Evolutionary conservation across 129 eudicot species (phyloP), one percentile per base, ranked within the genome.

Genomic region (Dittrichia graveolens): DNA sequence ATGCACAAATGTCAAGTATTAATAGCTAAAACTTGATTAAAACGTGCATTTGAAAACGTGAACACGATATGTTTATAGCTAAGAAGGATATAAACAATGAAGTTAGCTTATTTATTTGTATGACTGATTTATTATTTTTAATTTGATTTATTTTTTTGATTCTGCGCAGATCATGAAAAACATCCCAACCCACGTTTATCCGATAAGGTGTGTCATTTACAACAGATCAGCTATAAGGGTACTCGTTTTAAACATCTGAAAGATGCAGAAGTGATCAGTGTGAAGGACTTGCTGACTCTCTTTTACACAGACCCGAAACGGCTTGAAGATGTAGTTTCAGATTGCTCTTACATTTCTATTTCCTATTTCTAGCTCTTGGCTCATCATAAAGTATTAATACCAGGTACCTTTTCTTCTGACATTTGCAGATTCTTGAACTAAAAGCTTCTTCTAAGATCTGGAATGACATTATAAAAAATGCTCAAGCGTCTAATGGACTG

Each of bases 151-250:
- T 12, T 44, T 37, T 58, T 70, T 43, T 50, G 3, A 0, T 54
- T 38, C 63, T 15, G 34, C 60, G 59, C 76, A 91, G 95, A 83
- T 83, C 79, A 78, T 76, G 81, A 76, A 80, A 91, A 91, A 76
- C 84, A 80, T 79, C 49, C 66, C 38, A 68, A 85, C 46, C 97
- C 95, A 44, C 62, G 69, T 63, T 66, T 85, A 12, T 60, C 57
- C 9, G 97, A 84, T 78, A 85, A 91, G 73, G 95, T 88, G 49
- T 80, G 81, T 82, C 76, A 78, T 65, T 77, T 88, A 74, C 83
- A 80, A 67, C 76, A 85, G 56, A 91, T 91, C 7, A 83, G 91
- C 16, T 61, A 73, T 53, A 82, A 80, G 59, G 97, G 95, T 71
- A 60, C 83, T 61, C 87, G 85, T 49, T 79, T 78, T 78, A 72